Evolutionary conservation across 192 early-diverging fungal species (phyloP).

Genomic region (Phlyctochytrium arcticum): DNA sequence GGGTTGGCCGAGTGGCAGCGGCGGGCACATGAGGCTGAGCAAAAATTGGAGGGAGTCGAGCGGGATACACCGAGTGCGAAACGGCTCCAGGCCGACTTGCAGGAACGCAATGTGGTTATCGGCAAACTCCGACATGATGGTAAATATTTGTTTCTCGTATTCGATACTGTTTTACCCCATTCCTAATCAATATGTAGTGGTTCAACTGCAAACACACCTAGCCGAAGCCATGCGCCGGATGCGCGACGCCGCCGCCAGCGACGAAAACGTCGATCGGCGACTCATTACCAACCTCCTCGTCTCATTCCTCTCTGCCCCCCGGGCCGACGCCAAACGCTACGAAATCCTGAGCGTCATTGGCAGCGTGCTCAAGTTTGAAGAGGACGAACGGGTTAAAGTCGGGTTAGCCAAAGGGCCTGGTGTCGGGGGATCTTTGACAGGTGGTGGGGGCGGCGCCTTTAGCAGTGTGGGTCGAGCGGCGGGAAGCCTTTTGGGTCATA

Average conservation of each 20-base stretch:
- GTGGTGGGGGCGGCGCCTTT: constrained; percentile 6
- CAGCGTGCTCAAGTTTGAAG: constrained; percentile 77
- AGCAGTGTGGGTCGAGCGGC: constrained; percentile 19
- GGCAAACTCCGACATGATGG: constrained; percentile 75
- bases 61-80: neutral
- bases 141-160: constrained; percentile 12
- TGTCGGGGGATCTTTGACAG: neutral
- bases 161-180: neutral
- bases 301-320: constrained; percentile 74
- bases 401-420: constrained; percentile 10
- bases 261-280: constrained; percentile 53
- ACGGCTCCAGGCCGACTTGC: constrained; percentile 53
- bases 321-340: constrained; percentile 87
- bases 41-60: neutral
- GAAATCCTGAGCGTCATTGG: constrained; percentile 90
- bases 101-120: constrained; percentile 68
- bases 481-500: neutral
- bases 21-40: constrained; percentile 58
- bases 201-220: constrained; percentile 85
- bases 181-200: constrained; percentile 40
- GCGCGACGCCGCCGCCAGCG: constrained; percentile 72
- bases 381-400: constrained; percentile 74
- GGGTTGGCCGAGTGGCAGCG: constrained; percentile 49
- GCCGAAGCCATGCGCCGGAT: constrained; percentile 88
- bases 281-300: constrained; percentile 89